Conservation (phyloP, 306 rosid genomes). For the Cicer cuneatum region DNA sequence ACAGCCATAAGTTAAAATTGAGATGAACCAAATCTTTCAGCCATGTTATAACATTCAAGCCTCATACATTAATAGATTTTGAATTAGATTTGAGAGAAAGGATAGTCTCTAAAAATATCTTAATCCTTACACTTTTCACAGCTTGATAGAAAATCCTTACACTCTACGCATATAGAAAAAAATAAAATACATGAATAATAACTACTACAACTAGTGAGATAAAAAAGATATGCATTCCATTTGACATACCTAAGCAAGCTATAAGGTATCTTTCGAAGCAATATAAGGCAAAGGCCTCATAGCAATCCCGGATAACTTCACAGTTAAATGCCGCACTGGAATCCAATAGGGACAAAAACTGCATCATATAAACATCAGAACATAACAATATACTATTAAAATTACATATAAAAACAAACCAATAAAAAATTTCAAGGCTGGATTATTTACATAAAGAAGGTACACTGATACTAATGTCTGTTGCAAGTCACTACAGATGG, state of each 20-base stretch:
- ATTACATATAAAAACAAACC: background rate
- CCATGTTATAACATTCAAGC: conserved; percentile 32
- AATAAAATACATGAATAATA: conserved; percentile 24
- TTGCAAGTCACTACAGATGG: conserved; percentile 26
- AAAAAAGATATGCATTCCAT: conserved; percentile 19
- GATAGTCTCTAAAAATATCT: conserved; percentile 18
- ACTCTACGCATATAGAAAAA: conserved; percentile 14
- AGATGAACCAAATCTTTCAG: conserved; percentile 25
- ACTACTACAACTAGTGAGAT: conserved; percentile 24
- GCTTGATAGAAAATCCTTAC: background rate
- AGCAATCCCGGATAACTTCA: conserved; percentile 94
- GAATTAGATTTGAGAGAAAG: conserved; percentile 25
- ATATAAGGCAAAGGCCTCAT: conserved; percentile 97
- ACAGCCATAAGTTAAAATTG: conserved; percentile 37
- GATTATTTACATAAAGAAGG: conserved; percentile 31
- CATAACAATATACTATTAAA: conserved; percentile 25
- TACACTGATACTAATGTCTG: conserved; percentile 27
- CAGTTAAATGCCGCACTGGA: conserved; percentile 91
- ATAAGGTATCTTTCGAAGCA: conserved; percentile 98
- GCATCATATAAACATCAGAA: conserved; percentile 52
- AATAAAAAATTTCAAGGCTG: background rate
- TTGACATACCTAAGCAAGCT: conserved; percentile 89
- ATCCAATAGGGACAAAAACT: conserved; percentile 90
- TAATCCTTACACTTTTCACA: conserved; percentile 1
- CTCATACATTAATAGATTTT: conserved; percentile 19